Conservation (phyloP, 768 basidiomycete species). For the Amanita rubescens region DNA sequence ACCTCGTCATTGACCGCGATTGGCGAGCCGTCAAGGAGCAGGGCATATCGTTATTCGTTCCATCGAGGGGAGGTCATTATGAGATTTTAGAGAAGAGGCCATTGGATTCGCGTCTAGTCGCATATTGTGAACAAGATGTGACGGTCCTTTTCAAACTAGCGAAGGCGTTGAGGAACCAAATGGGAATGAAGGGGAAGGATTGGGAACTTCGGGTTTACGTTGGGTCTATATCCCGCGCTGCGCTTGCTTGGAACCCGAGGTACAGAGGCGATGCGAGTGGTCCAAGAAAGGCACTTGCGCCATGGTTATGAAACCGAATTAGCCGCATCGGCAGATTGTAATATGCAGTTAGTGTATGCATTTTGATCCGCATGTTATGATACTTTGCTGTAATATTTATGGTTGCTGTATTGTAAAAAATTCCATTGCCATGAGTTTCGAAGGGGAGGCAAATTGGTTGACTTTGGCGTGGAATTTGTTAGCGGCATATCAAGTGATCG, state of each 20-base stretch:
- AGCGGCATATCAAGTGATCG: neutral
- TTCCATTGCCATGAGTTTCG: no score
- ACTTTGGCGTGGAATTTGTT: no score
- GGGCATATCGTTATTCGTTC: conserved; percentile 23
- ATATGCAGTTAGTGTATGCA: no score
- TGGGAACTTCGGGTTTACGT: conserved; percentile 8
- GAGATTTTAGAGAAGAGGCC: conserved; percentile 12
- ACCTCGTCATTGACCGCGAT: conserved; percentile 17
- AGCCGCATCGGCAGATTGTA: neutral
- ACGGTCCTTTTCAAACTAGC: conserved; percentile 7
- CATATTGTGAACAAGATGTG: conserved; percentile 14
- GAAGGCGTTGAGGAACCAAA: conserved; percentile 7
- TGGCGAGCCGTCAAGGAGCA: conserved; percentile 24
- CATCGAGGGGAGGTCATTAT: conserved; percentile 20
- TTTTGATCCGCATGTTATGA: no score
- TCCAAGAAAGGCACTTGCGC: conserved; percentile 8
- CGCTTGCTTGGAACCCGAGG: conserved; percentile 3
- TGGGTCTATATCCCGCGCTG: conserved; percentile 3
- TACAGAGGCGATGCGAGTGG: conserved; percentile 4
- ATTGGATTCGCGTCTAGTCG: conserved; percentile 7
- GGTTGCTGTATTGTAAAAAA: no score
- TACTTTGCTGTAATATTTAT: no score
- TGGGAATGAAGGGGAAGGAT: conserved; percentile 7
- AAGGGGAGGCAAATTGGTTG: no score
- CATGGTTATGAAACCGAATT: conserved; percentile 2